Percentiles rank a stretch among this genome's conserved stretches.
These are phyloP conservation scores for Candida nitratophila DNA, from an alignment of 805 yeast species.

Conservation along the genomic window DNA sequence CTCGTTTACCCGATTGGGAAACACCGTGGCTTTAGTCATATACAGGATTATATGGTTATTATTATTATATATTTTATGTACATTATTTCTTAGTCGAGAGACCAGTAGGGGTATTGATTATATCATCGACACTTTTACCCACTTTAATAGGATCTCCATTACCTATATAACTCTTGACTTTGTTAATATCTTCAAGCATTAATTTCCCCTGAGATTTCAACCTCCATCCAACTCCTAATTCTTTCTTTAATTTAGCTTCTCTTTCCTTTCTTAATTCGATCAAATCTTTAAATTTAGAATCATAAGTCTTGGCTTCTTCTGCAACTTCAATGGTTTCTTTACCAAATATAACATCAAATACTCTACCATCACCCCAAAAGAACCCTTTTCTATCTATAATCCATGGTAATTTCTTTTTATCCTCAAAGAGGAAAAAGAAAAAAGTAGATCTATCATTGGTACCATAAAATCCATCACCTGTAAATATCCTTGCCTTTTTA, in stretches of 20 bases:
- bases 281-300: constrained; percentile 47
- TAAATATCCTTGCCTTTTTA: constrained; percentile 63
- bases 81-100: no score
- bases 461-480: constrained; percentile 85
- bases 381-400: constrained; percentile 79
- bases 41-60: no score
- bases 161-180: constrained; percentile 10
- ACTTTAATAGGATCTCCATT: no score
- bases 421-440: constrained; percentile 64
- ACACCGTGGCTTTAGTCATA: no score
- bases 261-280: constrained; percentile 40
- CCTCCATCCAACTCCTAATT: constrained; percentile 57
- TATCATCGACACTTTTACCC: not conserved
- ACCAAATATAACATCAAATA: constrained; percentile 75
- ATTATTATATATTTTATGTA: no score
- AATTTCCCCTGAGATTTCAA: constrained; percentile 40
- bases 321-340: constrained; percentile 72
- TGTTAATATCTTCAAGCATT: constrained; percentile 35
- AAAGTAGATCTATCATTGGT: constrained; percentile 70
- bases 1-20: no score
- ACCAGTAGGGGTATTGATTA: no score
- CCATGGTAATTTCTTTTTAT: constrained; percentile 54
- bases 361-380: constrained; percentile 90
- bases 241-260: constrained; percentile 41
- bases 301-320: constrained; percentile 51